These are phyloP conservation scores for Lotmaria passim DNA, from an alignment of 208 protist genomes.

Conservation along the genomic window DNA sequence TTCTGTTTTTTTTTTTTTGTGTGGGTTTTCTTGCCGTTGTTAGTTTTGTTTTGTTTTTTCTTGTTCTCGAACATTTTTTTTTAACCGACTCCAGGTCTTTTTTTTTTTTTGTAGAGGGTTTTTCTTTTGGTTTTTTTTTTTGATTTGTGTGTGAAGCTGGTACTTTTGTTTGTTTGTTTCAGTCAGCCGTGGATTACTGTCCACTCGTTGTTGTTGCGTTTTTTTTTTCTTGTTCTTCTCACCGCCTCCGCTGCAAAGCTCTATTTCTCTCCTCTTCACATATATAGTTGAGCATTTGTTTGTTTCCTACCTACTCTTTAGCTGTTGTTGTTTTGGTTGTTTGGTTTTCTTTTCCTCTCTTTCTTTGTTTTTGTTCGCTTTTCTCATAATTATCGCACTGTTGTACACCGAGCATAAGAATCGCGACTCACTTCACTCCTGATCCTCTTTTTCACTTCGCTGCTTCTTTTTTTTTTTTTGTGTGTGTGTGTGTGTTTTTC, in stretches of 20 bases:
- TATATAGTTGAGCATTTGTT: conserved; percentile 1
- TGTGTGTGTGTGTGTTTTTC: too few species aligned
- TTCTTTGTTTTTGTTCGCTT: too few species aligned
- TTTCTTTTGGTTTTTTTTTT: background rate
- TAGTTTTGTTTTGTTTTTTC: background rate
- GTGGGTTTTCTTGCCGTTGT: conserved; percentile 1
- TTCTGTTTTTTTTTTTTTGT: conserved; percentile 2
- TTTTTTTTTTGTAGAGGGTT: background rate
- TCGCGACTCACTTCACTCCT: too few species aligned
- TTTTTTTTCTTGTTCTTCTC: background rate
- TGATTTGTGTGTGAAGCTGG: background rate
- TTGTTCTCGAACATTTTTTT: background rate
- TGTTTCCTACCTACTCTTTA: background rate
- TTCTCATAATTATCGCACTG: too few species aligned
- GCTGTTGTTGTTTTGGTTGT: background rate
- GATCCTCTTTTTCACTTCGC: too few species aligned
- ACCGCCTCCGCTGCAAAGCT: background rate
- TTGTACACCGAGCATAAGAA: too few species aligned
- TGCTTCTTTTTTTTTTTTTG: too few species aligned
- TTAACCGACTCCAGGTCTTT: background rate
- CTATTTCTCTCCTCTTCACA: background rate
- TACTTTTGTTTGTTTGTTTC: too few species aligned
- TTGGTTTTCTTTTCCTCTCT: too few species aligned
- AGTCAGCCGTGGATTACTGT: too few species aligned
- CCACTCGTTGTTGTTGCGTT: background rate